phyloP scores from a whole-genome alignment of 2,329 filamentous ascomycete species.

The Thielaviopsis punctulata region DNA sequence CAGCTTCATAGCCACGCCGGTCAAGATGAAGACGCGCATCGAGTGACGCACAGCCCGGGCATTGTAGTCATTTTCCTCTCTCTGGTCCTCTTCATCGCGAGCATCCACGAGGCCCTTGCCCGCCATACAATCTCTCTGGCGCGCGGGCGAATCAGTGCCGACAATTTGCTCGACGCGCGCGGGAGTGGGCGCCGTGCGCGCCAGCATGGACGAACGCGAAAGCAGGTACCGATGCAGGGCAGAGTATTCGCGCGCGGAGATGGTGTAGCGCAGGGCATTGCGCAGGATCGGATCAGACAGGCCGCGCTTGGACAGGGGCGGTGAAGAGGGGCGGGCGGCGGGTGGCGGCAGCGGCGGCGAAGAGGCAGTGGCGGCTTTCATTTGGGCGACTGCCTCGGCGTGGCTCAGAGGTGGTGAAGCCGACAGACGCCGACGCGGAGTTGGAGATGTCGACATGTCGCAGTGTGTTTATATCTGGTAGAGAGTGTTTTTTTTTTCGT shows the following conservation, averaged over 20 bases:
- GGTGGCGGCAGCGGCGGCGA: background rate
- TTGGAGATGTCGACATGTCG: conserved; percentile 2
- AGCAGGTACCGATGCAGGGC: conserved; percentile 68
- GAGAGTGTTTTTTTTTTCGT: background rate
- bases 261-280: conserved; percentile 75
- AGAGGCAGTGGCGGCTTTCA: background rate
- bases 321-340: conserved; percentile 4
- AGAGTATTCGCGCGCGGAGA: conserved; percentile 71
- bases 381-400: conserved; percentile 3
- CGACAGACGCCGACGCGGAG: conserved; percentile 1
- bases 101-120: conserved; percentile 16
- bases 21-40: conserved; percentile 22
- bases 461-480: background rate
- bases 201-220: conserved; percentile 46
- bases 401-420: conserved; percentile 3
- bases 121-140: conserved; percentile 1
- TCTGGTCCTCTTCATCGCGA: conserved; percentile 18
- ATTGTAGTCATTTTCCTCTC: conserved; percentile 41
- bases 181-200: conserved; percentile 36
- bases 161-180: conserved; percentile 30
- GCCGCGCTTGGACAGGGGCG: conserved; percentile 1
- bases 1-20: conserved; percentile 44
- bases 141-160: background rate
- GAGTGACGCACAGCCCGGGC: conserved; percentile 48
- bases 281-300: conserved; percentile 53